phyloP scores from a whole-genome alignment of 192 early-diverging fungal species.

The Backusella parvicylindrica region DNA sequence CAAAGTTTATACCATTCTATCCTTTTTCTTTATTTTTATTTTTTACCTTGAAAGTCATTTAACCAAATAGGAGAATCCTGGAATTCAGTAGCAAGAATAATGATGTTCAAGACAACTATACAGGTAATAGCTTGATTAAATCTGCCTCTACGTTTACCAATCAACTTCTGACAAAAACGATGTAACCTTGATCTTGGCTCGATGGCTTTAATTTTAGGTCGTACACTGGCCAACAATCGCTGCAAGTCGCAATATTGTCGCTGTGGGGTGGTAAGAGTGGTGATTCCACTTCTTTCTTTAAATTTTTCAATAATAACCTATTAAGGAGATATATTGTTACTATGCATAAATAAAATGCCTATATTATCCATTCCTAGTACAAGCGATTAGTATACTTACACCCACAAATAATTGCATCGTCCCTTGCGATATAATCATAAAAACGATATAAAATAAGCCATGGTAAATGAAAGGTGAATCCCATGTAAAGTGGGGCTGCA shows the following conservation, averaged over 20 bases:
- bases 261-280: constrained; percentile 48
- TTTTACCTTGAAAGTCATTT: constrained; percentile 30
- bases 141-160: constrained; percentile 30
- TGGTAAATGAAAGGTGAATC: constrained; percentile 20
- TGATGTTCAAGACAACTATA: constrained; percentile 40
- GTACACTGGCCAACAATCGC: constrained; percentile 44
- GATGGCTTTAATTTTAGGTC: constrained; percentile 38
- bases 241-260: constrained; percentile 49
- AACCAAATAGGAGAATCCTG: constrained; percentile 21
- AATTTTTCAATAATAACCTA: constrained; percentile 55
- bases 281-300: constrained; percentile 45
- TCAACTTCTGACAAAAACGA: constrained; percentile 37
- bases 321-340: constrained; percentile 14
- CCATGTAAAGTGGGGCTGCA: constrained; percentile 26
- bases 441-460: constrained; percentile 17
- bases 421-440: constrained; percentile 33
- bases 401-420: constrained; percentile 32
- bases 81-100: constrained; percentile 27
- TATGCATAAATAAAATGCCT: neutral
- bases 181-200: constrained; percentile 33
- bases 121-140: constrained; percentile 35
- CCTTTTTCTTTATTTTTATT: no score
- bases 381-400: constrained; percentile 10
- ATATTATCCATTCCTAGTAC: neutral
- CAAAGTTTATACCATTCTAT: neutral